Evolutionary conservation across 495 filamentous ascomycete species (phyloP), one percentile per base, ranked within the genome.

Genomic region (Hyaloscypha finlandica): DNA sequence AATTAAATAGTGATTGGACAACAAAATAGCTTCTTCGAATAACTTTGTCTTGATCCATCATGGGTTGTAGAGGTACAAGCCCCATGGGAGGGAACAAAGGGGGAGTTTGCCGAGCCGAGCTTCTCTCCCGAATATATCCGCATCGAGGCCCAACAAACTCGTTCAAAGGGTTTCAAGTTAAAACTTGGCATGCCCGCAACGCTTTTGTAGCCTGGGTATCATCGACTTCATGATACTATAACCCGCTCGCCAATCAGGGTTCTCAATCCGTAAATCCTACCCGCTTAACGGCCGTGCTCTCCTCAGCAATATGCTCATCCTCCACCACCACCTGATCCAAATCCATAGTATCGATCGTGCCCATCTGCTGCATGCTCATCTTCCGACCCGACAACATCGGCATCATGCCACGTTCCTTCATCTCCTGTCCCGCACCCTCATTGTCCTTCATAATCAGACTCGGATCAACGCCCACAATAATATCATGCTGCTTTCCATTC

Each of bases 331-430:
- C 68, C 53, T 64, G 55, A 30, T 74, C 71, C 63, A 74, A 54
- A 63, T 74, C 72, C 70, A 72, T 71, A 32, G 45, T 63, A 60
- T 74, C 71, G 56, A 74, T 66, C 22, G 67, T 71, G 20, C 42
- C 67, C 30, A 25, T 65, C 19, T 35, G 30, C 56, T 22, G n/a
- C 29, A 30, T 35, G 14, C 25, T 64, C 59, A 33, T 20, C 25
- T 33, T 35, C 48, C 45, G 22, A 22, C 42, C 56, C 2, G 39
- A 56, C 20, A 63, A 20, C 61, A 73, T 63, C 16, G 58, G 61
- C 65, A 68, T 68, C 16, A 53, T 30, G 20, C 39, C 31, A 6
- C 64, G 54, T 51, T 74, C 71, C 35, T 71, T 64, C 71, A 74
- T 74, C 64, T 74, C 71, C 29, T 67, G 66, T 29, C 55, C 64